Conservation (phyloP, 2,329 filamentous ascomycete species). For the Simplicillium aogashimaense region DNA sequence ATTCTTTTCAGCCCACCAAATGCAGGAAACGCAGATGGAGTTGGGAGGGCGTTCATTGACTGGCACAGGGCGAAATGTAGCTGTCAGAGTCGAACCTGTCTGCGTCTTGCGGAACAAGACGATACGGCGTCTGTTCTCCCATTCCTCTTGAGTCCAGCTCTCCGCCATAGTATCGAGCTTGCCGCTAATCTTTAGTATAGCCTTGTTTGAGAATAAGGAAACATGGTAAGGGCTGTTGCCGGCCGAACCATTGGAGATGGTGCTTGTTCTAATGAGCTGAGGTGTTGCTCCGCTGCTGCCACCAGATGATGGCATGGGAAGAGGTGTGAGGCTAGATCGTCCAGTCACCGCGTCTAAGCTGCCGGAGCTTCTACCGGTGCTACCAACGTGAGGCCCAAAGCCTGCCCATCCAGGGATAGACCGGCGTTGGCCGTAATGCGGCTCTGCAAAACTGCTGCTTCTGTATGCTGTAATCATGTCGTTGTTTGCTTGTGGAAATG, state of each 20-base stretch:
- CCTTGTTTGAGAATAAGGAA: slow-evolving; percentile 74
- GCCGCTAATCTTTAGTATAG: slow-evolving; percentile 72
- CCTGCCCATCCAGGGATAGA: slow-evolving; percentile 27
- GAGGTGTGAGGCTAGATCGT: slow-evolving; percentile 35
- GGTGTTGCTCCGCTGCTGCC: slow-evolving; percentile 23
- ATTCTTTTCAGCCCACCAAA: slow-evolving; percentile 86
- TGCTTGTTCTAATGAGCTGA: slow-evolving; percentile 47
- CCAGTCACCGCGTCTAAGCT: slow-evolving; percentile 28
- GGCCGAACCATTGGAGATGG: slow-evolving; percentile 28
- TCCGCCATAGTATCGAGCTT: slow-evolving; percentile 78
- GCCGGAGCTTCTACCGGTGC: slow-evolving; percentile 30
- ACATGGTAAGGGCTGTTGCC: slow-evolving; percentile 57
- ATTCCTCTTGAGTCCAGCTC: slow-evolving; percentile 76
- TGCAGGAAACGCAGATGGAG: slow-evolving; percentile 94
- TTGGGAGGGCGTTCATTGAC: slow-evolving; percentile 71
- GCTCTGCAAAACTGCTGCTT: slow-evolving; percentile 39
- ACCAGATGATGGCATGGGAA: slow-evolving; percentile 33
- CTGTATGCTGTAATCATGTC: slow-evolving; percentile 49
- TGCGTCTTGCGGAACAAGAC: slow-evolving; percentile 84
- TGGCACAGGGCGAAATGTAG: slow-evolving; percentile 69
- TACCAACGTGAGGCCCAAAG: slow-evolving; percentile 29
- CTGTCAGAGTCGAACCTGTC: slow-evolving; percentile 68
- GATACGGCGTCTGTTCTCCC: slow-evolving; percentile 67
- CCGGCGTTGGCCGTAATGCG: slow-evolving; percentile 31
- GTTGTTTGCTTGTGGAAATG: slow-evolving; percentile 28